Evolutionary conservation across 495 filamentous ascomycete species (phyloP), one percentile per base, ranked within the genome.

Genomic region (Penicillium desertorum): DNA sequence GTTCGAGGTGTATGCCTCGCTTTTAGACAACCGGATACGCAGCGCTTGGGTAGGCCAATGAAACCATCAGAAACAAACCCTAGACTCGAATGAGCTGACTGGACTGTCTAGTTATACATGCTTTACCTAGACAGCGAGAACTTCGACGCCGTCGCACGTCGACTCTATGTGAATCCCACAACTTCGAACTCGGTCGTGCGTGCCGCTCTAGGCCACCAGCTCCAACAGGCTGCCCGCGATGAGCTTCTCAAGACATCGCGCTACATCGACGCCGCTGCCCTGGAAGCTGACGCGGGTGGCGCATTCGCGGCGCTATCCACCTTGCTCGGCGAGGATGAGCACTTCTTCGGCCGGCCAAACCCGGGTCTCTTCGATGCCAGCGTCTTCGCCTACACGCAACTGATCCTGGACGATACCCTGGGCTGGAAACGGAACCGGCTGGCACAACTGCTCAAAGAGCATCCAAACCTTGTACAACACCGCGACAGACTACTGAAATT

Each of bases 351-450:
- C 4, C 75, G 73, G 4, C 65, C 72, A 10, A 76, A 72, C 25
- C 91, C 94, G 2, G 82, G 84, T 0, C 63, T 92, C 12, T 90
- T 98, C 62, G 94, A 98, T 71, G 91, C 92, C 25, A 83, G 80
- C 54, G 83, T 97, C 22, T 98, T 96, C 76, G 87, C 89, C 23
- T 98, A 96, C 71, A 91, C 90, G n/a, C 82, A 93, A 68, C 68
- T 96, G 19, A 79, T 97, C 30, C 66, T 95, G 57, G 82, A 88
- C 59, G 74, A 81, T 9, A 62, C 58, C 3, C 67, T 87, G 61
- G 79, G 72, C 4, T 91, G 86, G 88, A 79, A 75, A 58, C 74
- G 77, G 30, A 76, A 76, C 45, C 59, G 73, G 37, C 56, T 82
- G 54, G 69, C 49, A 22, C 67, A 72, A 51, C 55, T 73, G 49